These are phyloP conservation scores for Diophrys appendiculata DNA, from an alignment of 73 alveolate species.

Conservation along the genomic window DNA sequence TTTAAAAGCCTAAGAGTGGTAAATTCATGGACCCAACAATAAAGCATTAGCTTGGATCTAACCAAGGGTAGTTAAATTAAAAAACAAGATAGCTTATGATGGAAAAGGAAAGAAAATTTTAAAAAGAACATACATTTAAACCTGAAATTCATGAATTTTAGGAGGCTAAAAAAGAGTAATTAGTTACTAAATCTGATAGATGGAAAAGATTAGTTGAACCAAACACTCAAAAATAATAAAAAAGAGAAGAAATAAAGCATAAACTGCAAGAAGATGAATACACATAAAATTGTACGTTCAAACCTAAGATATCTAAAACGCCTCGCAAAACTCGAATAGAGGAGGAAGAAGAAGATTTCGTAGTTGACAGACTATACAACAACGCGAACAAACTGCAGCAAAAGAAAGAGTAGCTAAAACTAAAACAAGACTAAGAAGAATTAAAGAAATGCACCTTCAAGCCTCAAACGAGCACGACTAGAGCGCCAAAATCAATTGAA, in stretches of 20 bases:
- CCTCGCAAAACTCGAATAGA: neutral
- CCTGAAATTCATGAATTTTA: neutral
- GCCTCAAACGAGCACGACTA: neutral
- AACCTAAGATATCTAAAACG: neutral
- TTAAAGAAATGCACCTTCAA: neutral
- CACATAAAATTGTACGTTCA: neutral
- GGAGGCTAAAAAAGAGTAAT: neutral
- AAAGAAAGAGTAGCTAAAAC: neutral
- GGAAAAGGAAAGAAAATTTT: neutral
- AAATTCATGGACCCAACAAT: neutral
- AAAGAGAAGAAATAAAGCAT: neutral
- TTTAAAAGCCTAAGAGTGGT: neutral
- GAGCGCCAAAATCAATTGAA: neutral
- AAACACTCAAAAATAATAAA: neutral
- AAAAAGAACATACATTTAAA: neutral
- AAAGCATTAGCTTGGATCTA: neutral
- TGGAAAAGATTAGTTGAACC: slow-evolving; percentile 1
- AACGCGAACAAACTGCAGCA: neutral
- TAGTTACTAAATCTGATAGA: neutral
- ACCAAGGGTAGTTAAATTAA: neutral
- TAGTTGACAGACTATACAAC: neutral
- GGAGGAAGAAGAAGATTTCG: neutral
- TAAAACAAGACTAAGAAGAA: neutral
- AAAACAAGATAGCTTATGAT: neutral
- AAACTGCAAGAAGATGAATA: neutral